Percentiles rank a stretch among this genome's conserved stretches.
phyloP scores from a whole-genome alignment of 768 basidiomycete species.

The Lactifluus pinguis region DNA sequence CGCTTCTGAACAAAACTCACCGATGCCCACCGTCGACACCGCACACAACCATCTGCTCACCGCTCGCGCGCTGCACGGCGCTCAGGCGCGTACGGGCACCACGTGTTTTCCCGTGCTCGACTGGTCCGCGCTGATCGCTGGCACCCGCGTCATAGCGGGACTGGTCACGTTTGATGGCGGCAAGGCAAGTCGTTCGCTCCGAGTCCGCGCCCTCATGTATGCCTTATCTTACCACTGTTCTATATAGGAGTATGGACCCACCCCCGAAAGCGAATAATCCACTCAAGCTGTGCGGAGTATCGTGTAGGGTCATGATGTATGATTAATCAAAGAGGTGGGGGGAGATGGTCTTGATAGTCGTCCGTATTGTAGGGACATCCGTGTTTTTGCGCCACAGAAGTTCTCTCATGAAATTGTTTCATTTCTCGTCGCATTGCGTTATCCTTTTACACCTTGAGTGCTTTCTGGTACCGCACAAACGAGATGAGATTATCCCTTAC shows the following conservation, averaged over 20 bases:
- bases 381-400: too few relatives aligned
- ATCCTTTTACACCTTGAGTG: constrained; percentile 44
- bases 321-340: not conserved
- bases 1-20: constrained; percentile 52
- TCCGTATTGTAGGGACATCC: not conserved
- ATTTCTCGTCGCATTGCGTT: too few relatives aligned
- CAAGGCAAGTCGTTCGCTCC: constrained; percentile 23
- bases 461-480: constrained; percentile 65
- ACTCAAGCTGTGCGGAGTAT: not conserved
- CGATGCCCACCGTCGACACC: constrained; percentile 62
- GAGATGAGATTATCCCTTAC: constrained; percentile 66
- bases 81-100: constrained; percentile 36
- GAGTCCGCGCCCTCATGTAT: too few relatives aligned
- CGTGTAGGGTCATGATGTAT: not conserved
- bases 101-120: constrained; percentile 55
- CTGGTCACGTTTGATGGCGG: constrained; percentile 36
- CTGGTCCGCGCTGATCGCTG: constrained; percentile 78
- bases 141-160: constrained; percentile 67
- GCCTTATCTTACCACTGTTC: not conserved
- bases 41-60: constrained; percentile 76
- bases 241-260: not conserved
- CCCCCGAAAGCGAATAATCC: constrained; percentile 4
- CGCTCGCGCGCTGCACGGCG: constrained; percentile 60
- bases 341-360: not conserved
- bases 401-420: too few relatives aligned